These are phyloP conservation scores for Rubia tinctorum DNA, from an alignment of 305 asterid genomes.

Conservation along the genomic window DNA sequence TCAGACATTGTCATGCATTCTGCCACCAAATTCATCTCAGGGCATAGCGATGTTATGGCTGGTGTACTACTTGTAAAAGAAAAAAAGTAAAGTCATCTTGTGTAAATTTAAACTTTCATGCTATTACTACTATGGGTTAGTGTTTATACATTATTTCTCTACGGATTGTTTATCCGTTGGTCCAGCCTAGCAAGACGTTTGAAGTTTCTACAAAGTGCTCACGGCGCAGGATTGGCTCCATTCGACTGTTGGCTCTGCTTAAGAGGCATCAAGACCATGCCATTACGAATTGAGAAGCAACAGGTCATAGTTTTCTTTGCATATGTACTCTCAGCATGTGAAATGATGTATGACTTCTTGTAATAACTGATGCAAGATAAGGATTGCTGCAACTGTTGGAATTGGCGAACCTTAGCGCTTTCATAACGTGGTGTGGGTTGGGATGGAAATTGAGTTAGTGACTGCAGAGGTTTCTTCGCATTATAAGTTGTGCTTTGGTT, in stretches of 20 bases:
- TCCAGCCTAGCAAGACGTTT: slow-evolving; percentile 67
- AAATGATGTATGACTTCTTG: neutral
- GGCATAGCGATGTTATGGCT: slow-evolving; percentile 90
- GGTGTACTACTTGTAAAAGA: slow-evolving; percentile 78
- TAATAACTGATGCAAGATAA: neutral
- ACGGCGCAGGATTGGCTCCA: slow-evolving; percentile 92
- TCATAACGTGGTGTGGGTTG: neutral
- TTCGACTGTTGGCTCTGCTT: slow-evolving; percentile 95
- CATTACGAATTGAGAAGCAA: slow-evolving; percentile 79
- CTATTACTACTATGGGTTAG: too few species aligned
- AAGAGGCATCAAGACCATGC: slow-evolving; percentile 93
- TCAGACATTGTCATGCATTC: slow-evolving; percentile 92
- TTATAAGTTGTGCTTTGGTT: neutral
- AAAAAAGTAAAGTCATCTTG: slow-evolving; percentile 46
- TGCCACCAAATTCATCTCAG: slow-evolving; percentile 85
- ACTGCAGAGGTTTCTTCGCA: neutral
- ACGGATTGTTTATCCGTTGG: too few species aligned
- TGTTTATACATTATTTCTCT: too few species aligned
- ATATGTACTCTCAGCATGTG: neutral
- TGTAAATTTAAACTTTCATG: too few species aligned
- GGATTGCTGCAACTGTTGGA: too few species aligned
- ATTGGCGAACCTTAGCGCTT: neutral
- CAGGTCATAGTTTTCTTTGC: slow-evolving; percentile 40
- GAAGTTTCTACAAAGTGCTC: slow-evolving; percentile 85
- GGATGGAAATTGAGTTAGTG: neutral